Percentiles rank a stretch among this genome's conserved stretches.
phyloP scores from a whole-genome alignment of 1,284 basidiomycete genomes.

The Heliocybe sulcata region DNA sequence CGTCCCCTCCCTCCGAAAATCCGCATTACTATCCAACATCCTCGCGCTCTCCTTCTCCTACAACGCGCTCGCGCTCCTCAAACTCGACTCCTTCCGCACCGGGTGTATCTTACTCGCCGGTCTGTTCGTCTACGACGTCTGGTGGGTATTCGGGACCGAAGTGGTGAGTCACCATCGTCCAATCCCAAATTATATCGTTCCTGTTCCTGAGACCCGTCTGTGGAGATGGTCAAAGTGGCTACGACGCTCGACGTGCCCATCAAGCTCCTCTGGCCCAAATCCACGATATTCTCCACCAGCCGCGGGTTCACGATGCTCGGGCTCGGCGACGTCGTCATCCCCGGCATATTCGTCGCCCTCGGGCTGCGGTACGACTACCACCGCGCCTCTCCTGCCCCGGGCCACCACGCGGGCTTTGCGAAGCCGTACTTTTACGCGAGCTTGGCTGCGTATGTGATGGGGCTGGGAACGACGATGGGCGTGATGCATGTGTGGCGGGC shows the following conservation, averaged over 20 bases:
- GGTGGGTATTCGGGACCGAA: conserved; percentile 81
- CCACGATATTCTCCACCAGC: conserved; percentile 29
- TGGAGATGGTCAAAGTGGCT: conserved; percentile 94
- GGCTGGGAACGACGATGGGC: conserved; percentile 73
- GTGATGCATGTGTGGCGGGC: conserved; percentile 82
- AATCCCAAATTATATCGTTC: background rate
- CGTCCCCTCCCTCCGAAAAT: conserved; percentile 36
- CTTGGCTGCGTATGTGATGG: conserved; percentile 72
- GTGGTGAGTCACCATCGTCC: conserved; percentile 44
- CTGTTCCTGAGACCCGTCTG: too few relatives aligned
- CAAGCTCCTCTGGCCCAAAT: conserved; percentile 85
- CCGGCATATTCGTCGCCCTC: conserved; percentile 86
- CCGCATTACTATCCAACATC: conserved; percentile 74
- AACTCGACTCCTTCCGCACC: conserved; percentile 88
- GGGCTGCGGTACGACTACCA: conserved; percentile 84
- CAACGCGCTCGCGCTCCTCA: conserved; percentile 77
- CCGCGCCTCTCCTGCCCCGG: conserved; percentile 26
- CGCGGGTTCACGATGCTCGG: conserved; percentile 88
- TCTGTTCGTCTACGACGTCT: conserved; percentile 87
- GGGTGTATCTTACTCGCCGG: conserved; percentile 77
- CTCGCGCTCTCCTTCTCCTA: conserved; percentile 83
- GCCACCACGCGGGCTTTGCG: conserved; percentile 31
- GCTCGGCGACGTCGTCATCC: conserved; percentile 86
- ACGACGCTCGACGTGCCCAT: conserved; percentile 92
- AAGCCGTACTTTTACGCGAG: conserved; percentile 80